Base-by-base conservation (phyloP, 176 grass and related monocot genomes). In the Musa acuminata region DNA sequence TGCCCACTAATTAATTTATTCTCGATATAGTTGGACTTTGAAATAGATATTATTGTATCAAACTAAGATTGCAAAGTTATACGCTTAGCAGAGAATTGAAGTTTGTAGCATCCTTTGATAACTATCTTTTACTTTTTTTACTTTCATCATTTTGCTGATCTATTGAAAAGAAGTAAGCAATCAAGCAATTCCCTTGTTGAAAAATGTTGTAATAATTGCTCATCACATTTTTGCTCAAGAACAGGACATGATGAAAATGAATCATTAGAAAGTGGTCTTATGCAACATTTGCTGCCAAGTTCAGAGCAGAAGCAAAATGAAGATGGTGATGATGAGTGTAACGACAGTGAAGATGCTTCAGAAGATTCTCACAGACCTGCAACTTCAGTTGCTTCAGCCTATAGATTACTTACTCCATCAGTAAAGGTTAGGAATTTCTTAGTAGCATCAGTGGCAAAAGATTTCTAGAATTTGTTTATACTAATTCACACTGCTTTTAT, bases 401-500 rank as follows among this genome's bases (percentile, higher is more conserved):
- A 99, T 80, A 93, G 88, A 89, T 83, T 99, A 75, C 95, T 99
- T 75, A 99, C 95, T 8, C 90, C 95, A 8, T 94, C 95, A 52
- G 79, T 99, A 27, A 99, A 99, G 90, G 90, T 98, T 74, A 10
- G 55, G 11, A 17, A 52, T 26, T 21, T 69, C 48, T 48, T 70
- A 58, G 64, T 66, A 49, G 1, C 51, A 57, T 59, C 1, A 23
- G 12, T 51, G 22, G 52, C 69, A 72, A 62, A 73, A 71, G 51
- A 65, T 51, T 19, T 13, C 3, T 71, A 21, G 16, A 49, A 13
- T 2, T 81, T 77, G 23, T 69, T 59, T 10, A 53, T 79, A 66
- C 25, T 10, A 9, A 49, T 82, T 20, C 53, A 75, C 59, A 53
- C 20, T 23, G 71, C 50, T 51, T 24, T 73, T 20, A 69, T 13